Conservation (phyloP, 768 basidiomycete species). For the Lyophyllum decastes region DNA sequence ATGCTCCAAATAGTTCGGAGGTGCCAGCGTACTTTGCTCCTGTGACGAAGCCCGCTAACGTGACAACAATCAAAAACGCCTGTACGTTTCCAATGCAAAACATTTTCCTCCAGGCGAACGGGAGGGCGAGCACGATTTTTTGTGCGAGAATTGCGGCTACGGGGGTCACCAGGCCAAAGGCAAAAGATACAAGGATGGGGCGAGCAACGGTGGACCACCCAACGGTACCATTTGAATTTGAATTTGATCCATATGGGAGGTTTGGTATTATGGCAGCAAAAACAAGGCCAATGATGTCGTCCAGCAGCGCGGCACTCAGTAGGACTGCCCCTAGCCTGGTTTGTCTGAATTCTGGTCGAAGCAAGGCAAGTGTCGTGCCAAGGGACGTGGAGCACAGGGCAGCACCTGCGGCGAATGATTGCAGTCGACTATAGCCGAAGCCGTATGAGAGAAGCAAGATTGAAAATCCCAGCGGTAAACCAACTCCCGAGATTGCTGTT, state of each 20-base stretch:
- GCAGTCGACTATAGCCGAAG: conserved; percentile 40
- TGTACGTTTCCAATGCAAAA: conserved; percentile 19
- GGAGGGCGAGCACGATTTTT: neutral
- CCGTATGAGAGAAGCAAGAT: conserved; percentile 44
- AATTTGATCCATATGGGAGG: conserved; percentile 27
- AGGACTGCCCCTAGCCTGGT: conserved; percentile 59
- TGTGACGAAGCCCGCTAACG: conserved; percentile 47
- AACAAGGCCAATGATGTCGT: conserved; percentile 65
- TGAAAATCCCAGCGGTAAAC: conserved; percentile 49
- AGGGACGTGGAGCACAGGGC: conserved; percentile 64
- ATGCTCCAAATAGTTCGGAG: conserved; percentile 64
- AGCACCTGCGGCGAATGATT: conserved; percentile 63
- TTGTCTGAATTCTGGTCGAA: conserved; percentile 45
- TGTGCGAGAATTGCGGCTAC: conserved; percentile 27
- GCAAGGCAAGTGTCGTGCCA: conserved; percentile 63
- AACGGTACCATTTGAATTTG: conserved; percentile 16
- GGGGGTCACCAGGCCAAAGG: conserved; percentile 44
- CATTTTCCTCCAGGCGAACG: neutral
- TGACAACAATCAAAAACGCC: conserved; percentile 37
- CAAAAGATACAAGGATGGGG: conserved; percentile 57
- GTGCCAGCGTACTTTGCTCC: conserved; percentile 55
- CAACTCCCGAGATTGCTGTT: conserved; percentile 54
- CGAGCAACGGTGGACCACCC: conserved; percentile 43
- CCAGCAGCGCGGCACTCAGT: conserved; percentile 62
- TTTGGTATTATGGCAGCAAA: conserved; percentile 55